These are phyloP conservation scores for Alternaria sp. DNA, from an alignment of 2,329 filamentous ascomycete species.

Conservation along the genomic window DNA sequence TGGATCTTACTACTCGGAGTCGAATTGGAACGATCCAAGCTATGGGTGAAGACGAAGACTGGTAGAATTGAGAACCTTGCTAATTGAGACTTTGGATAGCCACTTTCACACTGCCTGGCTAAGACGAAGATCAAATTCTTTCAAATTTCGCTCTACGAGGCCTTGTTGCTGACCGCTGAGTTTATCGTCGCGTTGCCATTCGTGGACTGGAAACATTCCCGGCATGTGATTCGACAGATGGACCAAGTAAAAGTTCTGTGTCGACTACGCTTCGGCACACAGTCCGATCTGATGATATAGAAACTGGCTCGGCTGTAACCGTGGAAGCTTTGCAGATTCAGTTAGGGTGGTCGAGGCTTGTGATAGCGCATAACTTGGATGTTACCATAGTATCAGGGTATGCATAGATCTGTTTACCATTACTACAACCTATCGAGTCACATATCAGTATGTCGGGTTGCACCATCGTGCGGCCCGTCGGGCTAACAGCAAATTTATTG, in stretches of 20 bases:
- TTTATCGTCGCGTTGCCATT: background rate
- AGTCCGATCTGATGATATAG: background rate
- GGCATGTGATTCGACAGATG: background rate
- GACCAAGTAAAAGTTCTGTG: no score
- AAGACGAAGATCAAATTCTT: slow-evolving; percentile 11
- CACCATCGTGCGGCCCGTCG: background rate
- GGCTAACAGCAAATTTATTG: background rate
- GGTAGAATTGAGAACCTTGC: slow-evolving; percentile 5
- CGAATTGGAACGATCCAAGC: slow-evolving; percentile 45
- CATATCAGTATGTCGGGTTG: background rate
- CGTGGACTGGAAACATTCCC: background rate
- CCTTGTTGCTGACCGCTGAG: slow-evolving; percentile 1
- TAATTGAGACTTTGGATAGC: slow-evolving; percentile 14
- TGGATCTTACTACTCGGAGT: slow-evolving; percentile 43
- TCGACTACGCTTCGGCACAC: background rate
- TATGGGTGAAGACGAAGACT: slow-evolving; percentile 39
- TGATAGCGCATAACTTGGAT: slow-evolving; percentile 5
- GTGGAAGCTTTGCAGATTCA: background rate
- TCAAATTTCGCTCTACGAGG: background rate
- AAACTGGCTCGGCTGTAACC: background rate
- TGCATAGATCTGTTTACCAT: slow-evolving; percentile 12
- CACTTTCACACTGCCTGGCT: slow-evolving; percentile 14
- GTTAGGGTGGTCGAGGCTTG: background rate
- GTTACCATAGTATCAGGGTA: slow-evolving; percentile 8
- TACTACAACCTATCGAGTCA: slow-evolving; percentile 2